Evolutionary conservation across 2,329 filamentous ascomycete genomes (phyloP), one percentile per base, ranked within the genome.

Genomic region (Parascedosporium putredinis): DNA sequence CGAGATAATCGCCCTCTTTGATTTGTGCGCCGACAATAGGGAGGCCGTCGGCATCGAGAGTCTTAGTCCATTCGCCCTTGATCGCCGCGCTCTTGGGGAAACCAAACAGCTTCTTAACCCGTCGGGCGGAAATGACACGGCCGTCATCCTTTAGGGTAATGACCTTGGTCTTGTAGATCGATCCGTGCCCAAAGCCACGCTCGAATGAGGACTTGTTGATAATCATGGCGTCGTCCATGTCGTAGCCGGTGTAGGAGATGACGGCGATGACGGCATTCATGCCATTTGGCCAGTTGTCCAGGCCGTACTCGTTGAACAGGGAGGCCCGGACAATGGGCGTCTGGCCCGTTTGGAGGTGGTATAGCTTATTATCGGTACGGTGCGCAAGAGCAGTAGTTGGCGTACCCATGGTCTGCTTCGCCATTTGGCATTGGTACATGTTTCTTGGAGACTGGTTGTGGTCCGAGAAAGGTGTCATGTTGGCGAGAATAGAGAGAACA

Each of bases 181-280:
- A 94, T 50, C 93, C 93, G 61, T 97, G 83, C 33, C 89, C 91
- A 61, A 98, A 97, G 12, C 93, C 93, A 57, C 93, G 83, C 67
- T 98, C 93, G 66, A 96, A 88, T 2, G 91, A 83, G 18, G 89
- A 95, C 66, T 97, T 97, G 74, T 97, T 97, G 63, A 98, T 75
- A 63, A 98, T 97, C 91, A 97, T 97, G 64, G 93, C 93, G 70
- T 98, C 93, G 75, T 98, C 93, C 93, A 98, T 98, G 75, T 98
- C 93, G 69, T 97, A 98, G 47, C 91, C 93, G 2, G 91, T 97
- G 67, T 98, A 98, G 0, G 91, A 96, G 55, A 98, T 95, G 65
- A 98, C 94, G 52, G 93, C 93, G 52, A 98, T 93, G 34, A 97
- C 83, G 7, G 89, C 88, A 60, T 98, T 98, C 60, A 82, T 90